A percentile compares a stretch with the other conserved stretches of the same genome.
phyloP scores from a whole-genome alignment of 2,329 filamentous ascomycete species.

The Fusarium humuli region DNA sequence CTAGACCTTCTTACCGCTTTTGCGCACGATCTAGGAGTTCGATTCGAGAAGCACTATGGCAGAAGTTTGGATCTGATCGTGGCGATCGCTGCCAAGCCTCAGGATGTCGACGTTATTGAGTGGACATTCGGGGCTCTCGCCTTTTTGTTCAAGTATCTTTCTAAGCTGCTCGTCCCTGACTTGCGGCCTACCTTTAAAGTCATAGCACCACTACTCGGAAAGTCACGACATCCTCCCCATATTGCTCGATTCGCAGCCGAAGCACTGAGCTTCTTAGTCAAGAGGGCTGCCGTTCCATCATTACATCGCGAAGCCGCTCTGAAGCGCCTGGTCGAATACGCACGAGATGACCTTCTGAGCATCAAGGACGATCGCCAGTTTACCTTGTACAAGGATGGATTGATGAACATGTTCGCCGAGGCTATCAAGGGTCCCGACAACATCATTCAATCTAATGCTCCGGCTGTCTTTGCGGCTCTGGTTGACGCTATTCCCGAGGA shows the following conservation, averaged over 20 bases:
- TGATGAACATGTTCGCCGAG: slow-evolving; percentile 94
- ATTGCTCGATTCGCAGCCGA: slow-evolving; percentile 94
- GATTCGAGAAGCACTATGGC: slow-evolving; percentile 90
- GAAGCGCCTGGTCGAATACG: slow-evolving; percentile 75
- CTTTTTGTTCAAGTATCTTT: slow-evolving; percentile 97
- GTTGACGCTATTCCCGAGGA: slow-evolving; percentile 63
- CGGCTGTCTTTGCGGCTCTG: slow-evolving; percentile 64
- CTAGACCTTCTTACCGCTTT: slow-evolving; percentile 91
- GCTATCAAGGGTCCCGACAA: slow-evolving; percentile 74
- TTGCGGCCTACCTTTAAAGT: slow-evolving; percentile 85
- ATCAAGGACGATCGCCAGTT: slow-evolving; percentile 67
- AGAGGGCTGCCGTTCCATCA: slow-evolving; percentile 84
- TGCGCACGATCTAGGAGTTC: slow-evolving; percentile 88
- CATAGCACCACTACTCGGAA: slow-evolving; percentile 86
- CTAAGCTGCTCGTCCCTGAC: slow-evolving; percentile 85
- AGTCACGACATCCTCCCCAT: slow-evolving; percentile 82
- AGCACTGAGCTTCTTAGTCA: slow-evolving; percentile 91
- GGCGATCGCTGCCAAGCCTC: slow-evolving; percentile 79
- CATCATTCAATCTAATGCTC: slow-evolving; percentile 69
- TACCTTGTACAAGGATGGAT: slow-evolving; percentile 81
- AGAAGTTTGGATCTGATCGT: slow-evolving; percentile 80
- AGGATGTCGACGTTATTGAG: slow-evolving; percentile 90
- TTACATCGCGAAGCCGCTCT: slow-evolving; percentile 81
- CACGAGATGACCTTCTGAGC: slow-evolving; percentile 73
- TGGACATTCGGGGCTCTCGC: slow-evolving; percentile 96